A percentile compares a stretch with the other conserved stretches of the same genome.
Conservation (phyloP, 2,329 filamentous ascomycete species). For the Trichoderma sp. region DNA sequence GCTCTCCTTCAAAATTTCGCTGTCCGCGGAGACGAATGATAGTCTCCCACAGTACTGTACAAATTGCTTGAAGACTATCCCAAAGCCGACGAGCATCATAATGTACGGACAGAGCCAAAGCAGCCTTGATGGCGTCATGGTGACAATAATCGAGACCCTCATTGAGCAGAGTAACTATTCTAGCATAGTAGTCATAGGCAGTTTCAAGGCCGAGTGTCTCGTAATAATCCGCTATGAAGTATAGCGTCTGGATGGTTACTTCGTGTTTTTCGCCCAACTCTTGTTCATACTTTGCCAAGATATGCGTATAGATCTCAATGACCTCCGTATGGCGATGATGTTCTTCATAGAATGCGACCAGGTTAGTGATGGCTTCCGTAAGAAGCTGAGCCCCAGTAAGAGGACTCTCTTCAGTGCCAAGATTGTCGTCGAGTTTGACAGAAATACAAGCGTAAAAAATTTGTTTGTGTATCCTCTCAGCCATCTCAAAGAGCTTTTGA, state of each 20-base stretch:
- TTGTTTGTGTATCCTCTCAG: not conserved
- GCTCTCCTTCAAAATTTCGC: not conserved
- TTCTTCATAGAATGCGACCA: constrained; percentile 35
- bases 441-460: not conserved
- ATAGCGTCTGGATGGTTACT: not conserved
- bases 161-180: not conserved
- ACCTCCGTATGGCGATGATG: constrained; percentile 40
- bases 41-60: not conserved
- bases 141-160: not conserved
- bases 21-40: not conserved
- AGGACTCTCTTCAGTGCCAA: not conserved
- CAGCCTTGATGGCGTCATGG: not conserved
- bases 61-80: not conserved
- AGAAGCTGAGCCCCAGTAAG: constrained; percentile 23
- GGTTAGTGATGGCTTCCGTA: constrained; percentile 27
- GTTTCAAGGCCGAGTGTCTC: not conserved
- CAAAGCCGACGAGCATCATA: not conserved
- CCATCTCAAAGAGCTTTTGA: not conserved
- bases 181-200: not conserved
- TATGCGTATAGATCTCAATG: constrained; percentile 35
- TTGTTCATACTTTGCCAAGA: constrained; percentile 34
- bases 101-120: not conserved
- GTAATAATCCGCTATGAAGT: not conserved
- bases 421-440: not conserved
- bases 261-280: constrained; percentile 15